Evolutionary conservation across 164 flowering plant genomes (phyloP).

Genomic region (Tetracentron sinense): DNA sequence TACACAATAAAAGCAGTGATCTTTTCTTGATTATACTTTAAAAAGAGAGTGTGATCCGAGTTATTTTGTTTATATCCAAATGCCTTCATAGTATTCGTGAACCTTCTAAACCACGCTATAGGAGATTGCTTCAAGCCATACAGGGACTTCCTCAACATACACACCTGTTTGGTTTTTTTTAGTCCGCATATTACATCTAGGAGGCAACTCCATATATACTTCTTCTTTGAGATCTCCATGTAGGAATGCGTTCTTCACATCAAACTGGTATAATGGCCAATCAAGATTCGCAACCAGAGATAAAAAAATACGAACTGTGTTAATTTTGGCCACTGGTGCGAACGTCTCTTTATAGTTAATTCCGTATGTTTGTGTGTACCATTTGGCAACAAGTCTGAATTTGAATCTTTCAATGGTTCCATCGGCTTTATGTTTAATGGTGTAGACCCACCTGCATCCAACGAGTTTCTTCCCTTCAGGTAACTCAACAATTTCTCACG

Average conservation of each 20-base stretch:
- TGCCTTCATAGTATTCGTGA: not conserved
- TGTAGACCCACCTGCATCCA: constrained; percentile 7
- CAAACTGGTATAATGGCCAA: not conserved
- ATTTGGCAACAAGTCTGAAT: constrained; percentile 12
- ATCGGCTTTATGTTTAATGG: constrained; percentile 3
- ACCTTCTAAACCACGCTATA: constrained; percentile 2
- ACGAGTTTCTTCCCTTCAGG: constrained; percentile 3
- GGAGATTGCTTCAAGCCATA: not conserved
- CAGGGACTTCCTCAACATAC: not conserved
- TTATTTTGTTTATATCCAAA: not conserved
- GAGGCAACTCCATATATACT: not conserved
- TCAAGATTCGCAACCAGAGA: not conserved
- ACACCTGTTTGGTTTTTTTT: not conserved
- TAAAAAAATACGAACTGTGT: not conserved
- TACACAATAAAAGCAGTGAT: not conserved
- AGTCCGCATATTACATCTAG: not conserved
- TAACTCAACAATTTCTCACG: constrained; percentile 7
- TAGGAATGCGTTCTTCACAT: not conserved
- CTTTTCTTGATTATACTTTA: not conserved
- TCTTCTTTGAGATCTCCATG: not conserved
- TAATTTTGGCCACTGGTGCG: not conserved
- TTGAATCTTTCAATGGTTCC: constrained; percentile 8
- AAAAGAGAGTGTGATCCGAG: not conserved
- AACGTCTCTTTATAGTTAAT: constrained; percentile 1
- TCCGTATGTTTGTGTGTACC: not conserved